phyloP scores from a whole-genome alignment of 139 green algal species.

The Eudorina sp. region DNA sequence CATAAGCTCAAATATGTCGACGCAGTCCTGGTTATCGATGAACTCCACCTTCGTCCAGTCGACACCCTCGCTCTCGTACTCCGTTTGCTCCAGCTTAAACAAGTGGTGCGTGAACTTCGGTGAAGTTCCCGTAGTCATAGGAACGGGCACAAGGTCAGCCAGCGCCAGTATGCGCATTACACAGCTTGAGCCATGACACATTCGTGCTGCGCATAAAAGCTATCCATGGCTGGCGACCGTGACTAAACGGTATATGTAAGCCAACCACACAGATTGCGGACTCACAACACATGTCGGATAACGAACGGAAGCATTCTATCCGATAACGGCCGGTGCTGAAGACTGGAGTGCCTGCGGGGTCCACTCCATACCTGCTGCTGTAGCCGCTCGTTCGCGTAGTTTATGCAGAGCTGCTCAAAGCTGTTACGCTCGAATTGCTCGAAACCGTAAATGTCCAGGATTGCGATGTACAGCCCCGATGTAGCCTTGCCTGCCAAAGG shows the following conservation, averaged over 20 bases:
- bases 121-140: no score
- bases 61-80: conserved; percentile 96
- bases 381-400: conserved; percentile 97
- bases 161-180: no score
- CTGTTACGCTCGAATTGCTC: conserved; percentile 88
- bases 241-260: no score
- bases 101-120: conserved; percentile 96
- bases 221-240: no score
- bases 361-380: conserved; percentile 85
- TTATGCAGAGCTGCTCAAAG: conserved; percentile 99
- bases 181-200: no score
- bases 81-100: conserved; percentile 92
- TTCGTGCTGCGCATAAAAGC: no score
- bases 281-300: no score
- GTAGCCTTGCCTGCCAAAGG: conserved; percentile 51
- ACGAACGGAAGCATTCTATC: no score
- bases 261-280: no score
- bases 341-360: no score
- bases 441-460: conserved; percentile 97
- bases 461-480: conserved; percentile 76
- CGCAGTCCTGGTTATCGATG: conserved; percentile 97
- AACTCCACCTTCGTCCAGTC: conserved; percentile 99
- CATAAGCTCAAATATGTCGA: conserved; percentile 91
- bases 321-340: no score
- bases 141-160: no score